These are phyloP conservation scores for Carex parvula DNA, from an alignment of 176 grass and related monocot genomes.

Conservation along the genomic window DNA sequence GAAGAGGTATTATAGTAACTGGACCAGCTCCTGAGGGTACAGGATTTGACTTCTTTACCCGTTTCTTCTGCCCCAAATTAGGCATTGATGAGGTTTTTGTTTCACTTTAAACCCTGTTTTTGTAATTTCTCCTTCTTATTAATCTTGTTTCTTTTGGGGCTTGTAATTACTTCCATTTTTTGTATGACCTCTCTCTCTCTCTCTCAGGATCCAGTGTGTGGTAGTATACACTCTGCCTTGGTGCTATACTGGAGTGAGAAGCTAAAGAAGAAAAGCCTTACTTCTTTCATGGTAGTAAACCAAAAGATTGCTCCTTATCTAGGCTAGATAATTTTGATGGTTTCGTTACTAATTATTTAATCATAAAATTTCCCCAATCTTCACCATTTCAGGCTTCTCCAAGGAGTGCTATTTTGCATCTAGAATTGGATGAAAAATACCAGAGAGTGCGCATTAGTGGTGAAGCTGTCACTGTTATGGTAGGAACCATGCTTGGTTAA, in stretches of 20 bases:
- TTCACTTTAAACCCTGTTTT: neutral
- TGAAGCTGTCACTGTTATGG: neutral
- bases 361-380: neutral
- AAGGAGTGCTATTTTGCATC: neutral
- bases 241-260: neutral
- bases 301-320: neutral
- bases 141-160: neutral
- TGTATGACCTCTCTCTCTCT: neutral
- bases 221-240: neutral
- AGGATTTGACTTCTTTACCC: constrained; percentile 58
- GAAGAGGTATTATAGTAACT: constrained; percentile 44
- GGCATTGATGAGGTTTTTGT: neutral
- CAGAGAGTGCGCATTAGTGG: neutral
- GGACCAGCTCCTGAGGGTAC: constrained; percentile 45
- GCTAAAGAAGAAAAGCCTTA: neutral
- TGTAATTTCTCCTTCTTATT: neutral
- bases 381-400: neutral
- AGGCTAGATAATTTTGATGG: neutral
- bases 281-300: neutral
- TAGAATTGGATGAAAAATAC: neutral
- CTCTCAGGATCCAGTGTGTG: neutral
- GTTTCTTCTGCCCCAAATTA: constrained; percentile 33
- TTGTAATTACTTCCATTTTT: neutral
- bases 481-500: neutral
- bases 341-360: neutral